Base-by-base conservation (phyloP, 108 stramenopile genomes). In the Schizochytrium sp. region DNA sequence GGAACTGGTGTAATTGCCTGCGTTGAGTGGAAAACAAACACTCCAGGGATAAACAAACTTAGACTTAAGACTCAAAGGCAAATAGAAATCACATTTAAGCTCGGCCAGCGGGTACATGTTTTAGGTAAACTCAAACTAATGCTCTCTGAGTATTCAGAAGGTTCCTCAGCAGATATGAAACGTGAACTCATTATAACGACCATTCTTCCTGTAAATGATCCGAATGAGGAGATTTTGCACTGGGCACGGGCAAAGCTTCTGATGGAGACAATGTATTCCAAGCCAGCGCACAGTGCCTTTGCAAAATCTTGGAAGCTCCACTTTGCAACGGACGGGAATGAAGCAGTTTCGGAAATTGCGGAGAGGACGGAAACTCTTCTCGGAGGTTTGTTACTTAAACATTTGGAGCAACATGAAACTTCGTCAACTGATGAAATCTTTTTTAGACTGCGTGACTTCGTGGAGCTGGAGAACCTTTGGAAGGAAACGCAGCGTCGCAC, bases 1-100 rank as follows among this genome's bases (percentile, higher is more conserved):
- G 76, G 76, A 13, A 55, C 76, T 0, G 76, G 76, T 5, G 76
- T 55, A 47, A 83, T 83, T 40, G 76, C 40, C 64, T 69, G 64
- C 64, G 64, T 69, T 0, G 64, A 69, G 8, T 69, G 64, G 64
- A 38, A 44, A 38, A 7, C 10, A 7, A 69, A 69, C 1, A 69
- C 64, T 7, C 2, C 64, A 0, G 3, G 42, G 12, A 69, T 69
- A 44, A 69, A 38, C 64, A 69, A 38, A 38, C 15, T 69, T 38
- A 38, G 64, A 38, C 40, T 69, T 7, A 15, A 38, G 42, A 44
- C 44, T 8, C 64, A 69, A 44, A 69, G 42, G 12, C 40, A 28
- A 0, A 0, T 44, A 15, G 5, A 69, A 28, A 38, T 69, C 1
- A 8, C 8, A 8, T 7, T 38, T 8, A 15, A 0, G 12, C 64